Evolutionary conservation across 805 yeast species (phyloP).

Genomic region (Pichia manshurica): DNA sequence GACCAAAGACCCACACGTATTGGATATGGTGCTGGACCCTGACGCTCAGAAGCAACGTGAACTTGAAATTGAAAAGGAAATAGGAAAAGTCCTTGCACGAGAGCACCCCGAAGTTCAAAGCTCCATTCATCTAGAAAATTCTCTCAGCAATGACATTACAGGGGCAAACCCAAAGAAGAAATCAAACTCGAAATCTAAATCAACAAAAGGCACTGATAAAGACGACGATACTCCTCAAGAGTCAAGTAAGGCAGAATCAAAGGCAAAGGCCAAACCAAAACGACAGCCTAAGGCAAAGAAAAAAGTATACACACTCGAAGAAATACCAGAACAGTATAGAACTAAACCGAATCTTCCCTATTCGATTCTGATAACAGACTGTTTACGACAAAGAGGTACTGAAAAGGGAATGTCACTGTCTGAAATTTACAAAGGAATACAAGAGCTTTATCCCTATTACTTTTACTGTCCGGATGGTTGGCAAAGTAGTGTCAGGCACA

Average conservation of each 20-base stretch:
- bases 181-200: background rate
- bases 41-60: constrained; percentile 9
- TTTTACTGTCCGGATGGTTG: constrained; percentile 94
- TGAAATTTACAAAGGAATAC: constrained; percentile 82
- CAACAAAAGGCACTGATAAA: background rate
- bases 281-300: constrained; percentile 50
- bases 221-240: background rate
- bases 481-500: constrained; percentile 93
- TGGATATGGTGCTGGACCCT: constrained; percentile 4
- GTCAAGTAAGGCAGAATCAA: background rate
- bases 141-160: background rate
- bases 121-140: constrained; percentile 13
- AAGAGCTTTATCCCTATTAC: constrained; percentile 85
- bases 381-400: constrained; percentile 61
- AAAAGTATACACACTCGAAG: constrained; percentile 68
- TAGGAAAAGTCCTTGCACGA: constrained; percentile 19
- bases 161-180: constrained; percentile 1
- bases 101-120: too few relatives aligned
- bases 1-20: constrained; percentile 1
- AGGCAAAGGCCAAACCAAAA: constrained; percentile 28
- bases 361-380: constrained; percentile 73
- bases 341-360: constrained; percentile 79
- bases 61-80: constrained; percentile 15
- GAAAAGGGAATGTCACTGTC: constrained; percentile 73
- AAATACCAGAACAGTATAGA: constrained; percentile 83